Evolutionary conservation across 2,329 filamentous ascomycete genomes (phyloP), one percentile per base, ranked within the genome.

Genomic region (Beauveria sp.): DNA sequence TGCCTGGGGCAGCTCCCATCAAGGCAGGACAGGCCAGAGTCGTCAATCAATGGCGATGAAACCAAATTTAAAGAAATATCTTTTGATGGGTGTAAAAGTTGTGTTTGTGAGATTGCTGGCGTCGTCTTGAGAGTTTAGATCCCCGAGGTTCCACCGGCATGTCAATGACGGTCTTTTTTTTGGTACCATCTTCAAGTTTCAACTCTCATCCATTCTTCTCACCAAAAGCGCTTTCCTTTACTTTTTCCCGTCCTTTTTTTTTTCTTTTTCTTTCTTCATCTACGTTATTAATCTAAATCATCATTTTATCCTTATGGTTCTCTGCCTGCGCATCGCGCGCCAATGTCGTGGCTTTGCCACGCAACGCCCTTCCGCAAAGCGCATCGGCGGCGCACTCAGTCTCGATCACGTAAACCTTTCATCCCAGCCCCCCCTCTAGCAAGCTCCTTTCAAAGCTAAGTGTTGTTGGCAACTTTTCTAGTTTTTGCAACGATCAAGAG

Each of bases 401-500:
- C 74, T 87, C 42, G 84, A 86, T 63, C 83, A 86, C 69, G 84
- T 86, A 77, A 30, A 77, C 1, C 74, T 24, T 12, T 1, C 10
- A 14, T 34, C 30, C 30, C 30, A 14, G 10, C 1, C 24, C 28
- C 28, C 28, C 5, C 12, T 14, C 12, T 38, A 38, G 12, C 34
- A 38, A 38, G 5, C 34, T 38, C n/a, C 1, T 9, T 20, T 38
- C 47, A 12, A 6, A 5, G 12, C 26, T 34, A 47, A 57, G 20
- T 4, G 14, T 24, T 0, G 18, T 18, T n/a, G 18, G 34, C 3
- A n/a, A 50, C 10, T 4, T 16, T 16, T 20, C 3, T 14, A 59
- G 84, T 88, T 87, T 62, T 75, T 88, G 55, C 83, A 86, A 67
- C 75, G 85, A 42, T 70, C 75, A 8, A 79, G 79, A 62, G 83